phyloP scores from a whole-genome alignment of 257 asterid species.

The Anisodus tanguticus region DNA sequence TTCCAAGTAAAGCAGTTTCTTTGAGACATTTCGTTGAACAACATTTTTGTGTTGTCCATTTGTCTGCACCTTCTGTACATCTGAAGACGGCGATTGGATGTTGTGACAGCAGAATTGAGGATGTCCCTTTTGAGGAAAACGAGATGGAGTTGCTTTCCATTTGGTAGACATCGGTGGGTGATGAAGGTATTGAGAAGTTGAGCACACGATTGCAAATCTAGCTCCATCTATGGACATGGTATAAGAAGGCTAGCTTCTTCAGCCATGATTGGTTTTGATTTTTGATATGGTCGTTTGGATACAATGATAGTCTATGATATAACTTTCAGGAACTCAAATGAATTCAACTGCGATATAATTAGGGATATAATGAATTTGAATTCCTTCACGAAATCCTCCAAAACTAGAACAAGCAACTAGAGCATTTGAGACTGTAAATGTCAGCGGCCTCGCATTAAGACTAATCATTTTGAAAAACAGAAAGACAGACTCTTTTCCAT shows the following conservation, averaged over 20 bases:
- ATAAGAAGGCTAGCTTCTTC: no score
- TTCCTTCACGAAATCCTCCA: conserved; percentile 56
- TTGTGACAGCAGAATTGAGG: conserved; percentile 54
- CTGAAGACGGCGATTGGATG: conserved; percentile 79
- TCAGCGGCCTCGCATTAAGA: conserved; percentile 58
- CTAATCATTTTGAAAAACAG: conserved; percentile 67
- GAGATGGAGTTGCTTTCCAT: conserved; percentile 78
- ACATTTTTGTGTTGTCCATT: conserved; percentile 47
- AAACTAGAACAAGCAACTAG: conserved; percentile 69
- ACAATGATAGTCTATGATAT: no score
- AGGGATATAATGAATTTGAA: conserved; percentile 57
- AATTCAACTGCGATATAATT: no score
- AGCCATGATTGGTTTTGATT: no score
- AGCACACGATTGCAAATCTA: conserved; percentile 59
- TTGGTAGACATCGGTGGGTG: conserved; percentile 40
- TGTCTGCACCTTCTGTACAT: conserved; percentile 70
- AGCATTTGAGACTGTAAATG: conserved; percentile 72
- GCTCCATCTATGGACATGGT: conserved; percentile 40
- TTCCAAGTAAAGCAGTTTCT: conserved; percentile 78
- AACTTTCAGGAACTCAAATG: no score
- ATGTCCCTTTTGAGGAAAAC: conserved; percentile 75
- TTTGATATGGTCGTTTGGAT: no score
- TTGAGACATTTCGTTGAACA: conserved; percentile 79
- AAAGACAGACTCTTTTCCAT: conserved; percentile 55
- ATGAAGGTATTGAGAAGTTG: conserved; percentile 62